Base-by-base conservation (phyloP, 2,329 filamentous ascomycete genomes). In the Colletotrichum sp. region DNA sequence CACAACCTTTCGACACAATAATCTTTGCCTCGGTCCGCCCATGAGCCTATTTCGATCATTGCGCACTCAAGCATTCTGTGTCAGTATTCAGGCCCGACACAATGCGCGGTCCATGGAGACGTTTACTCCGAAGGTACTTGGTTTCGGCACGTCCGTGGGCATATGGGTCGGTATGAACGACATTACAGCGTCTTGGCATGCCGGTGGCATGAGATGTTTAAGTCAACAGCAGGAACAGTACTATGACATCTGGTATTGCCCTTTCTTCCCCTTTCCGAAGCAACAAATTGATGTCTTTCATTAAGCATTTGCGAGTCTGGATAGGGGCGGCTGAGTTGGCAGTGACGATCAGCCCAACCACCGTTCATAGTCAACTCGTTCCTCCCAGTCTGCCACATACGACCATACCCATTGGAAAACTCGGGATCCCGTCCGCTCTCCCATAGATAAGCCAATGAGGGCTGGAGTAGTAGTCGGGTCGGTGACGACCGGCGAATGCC, bases 221-320 rank as follows among this genome's bases (percentile, higher is more conserved):
- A 18, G 2, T 18, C 36, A 1, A 3, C 16, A 1, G 1, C 36
- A 44, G 16, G 2, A 44, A 44, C 36, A 44, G 36, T 9, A 1
- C 36, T 2, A 44, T 18, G 4, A 4, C 3, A 8, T 18, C 36
- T 39, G 36, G 7, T 2, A 39, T 18, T 4, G 4, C 36, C 3
- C 1, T 10, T 9, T n/a, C 5, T 10, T 9, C 8, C 39, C 8
- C 10, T n/a, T 10, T n/a, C 2, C 22, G 18, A 48, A 48, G 0
- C 9, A 48, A 48, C 39, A n/a, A 1, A 18, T 44, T 48, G 9
- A 2, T 2, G 18, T 48, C 5, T 48, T 44, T 12, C 18, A n/a
- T 22, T 44, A 5, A 5, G 10, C 16, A 39, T 39, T 39, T 6
- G 5, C 4, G 16, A 39, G 0, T 5, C 36, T 18, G 1, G 5